These are phyloP conservation scores for Apiospora aurea DNA, from an alignment of 2,329 filamentous ascomycete genomes.

Conservation along the genomic window DNA sequence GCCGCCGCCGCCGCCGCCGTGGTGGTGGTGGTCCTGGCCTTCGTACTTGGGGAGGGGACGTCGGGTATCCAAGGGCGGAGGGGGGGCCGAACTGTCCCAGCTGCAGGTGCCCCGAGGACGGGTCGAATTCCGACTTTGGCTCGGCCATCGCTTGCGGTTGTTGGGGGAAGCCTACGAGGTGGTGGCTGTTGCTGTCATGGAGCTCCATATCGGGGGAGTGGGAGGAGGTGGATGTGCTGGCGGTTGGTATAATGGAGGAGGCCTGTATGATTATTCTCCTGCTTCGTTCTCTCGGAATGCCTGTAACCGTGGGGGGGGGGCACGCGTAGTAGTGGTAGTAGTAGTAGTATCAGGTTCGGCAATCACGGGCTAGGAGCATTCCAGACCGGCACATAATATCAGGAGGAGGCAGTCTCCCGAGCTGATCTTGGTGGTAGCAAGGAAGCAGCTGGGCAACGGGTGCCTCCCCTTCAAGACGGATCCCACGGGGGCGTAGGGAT, in stretches of 20 bases:
- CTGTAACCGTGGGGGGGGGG: background rate
- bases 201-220: background rate
- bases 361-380: background rate
- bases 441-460: background rate
- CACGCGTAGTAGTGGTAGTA: background rate
- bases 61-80: constrained; percentile 10
- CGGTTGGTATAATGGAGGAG: background rate
- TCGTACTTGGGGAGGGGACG: constrained; percentile 22
- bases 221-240: background rate
- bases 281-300: background rate
- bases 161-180: constrained; percentile 7
- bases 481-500: background rate
- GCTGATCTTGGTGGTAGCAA: background rate
- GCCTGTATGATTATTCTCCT: background rate
- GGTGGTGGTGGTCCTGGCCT: constrained; percentile 16
- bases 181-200: background rate
- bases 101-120: background rate
- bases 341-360: background rate
- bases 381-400: background rate
- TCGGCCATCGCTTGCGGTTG: background rate
- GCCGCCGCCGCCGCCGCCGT: background rate
- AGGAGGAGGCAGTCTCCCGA: background rate
- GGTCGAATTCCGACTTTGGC: constrained; percentile 17
- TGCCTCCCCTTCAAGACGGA: background rate
- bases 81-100: background rate